phyloP scores from a whole-genome alignment of 768 basidiomycete genomes.

The Mycena floridula region DNA sequence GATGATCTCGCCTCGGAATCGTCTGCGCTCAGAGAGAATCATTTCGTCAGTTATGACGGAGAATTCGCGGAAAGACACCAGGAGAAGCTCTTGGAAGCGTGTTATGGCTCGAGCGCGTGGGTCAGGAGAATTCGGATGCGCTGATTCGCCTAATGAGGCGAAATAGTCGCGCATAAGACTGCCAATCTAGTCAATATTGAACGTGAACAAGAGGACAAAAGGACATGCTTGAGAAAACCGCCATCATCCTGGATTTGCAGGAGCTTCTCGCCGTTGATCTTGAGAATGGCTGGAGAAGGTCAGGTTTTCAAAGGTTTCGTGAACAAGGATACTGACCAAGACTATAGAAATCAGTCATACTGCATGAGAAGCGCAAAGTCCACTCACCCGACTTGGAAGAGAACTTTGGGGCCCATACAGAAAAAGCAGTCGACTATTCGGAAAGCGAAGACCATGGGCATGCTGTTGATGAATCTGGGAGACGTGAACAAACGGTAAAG shows the following conservation, averaged over 20 bases:
- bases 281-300: conserved; percentile 72
- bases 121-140: conserved; percentile 84
- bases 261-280: conserved; percentile 92
- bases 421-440: conserved; percentile 97
- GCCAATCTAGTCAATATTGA: conserved; percentile 1
- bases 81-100: conserved; percentile 92
- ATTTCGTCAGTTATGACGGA: conserved; percentile 94
- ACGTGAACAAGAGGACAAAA: neutral
- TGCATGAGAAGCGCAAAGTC: neutral
- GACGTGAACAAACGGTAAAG: neutral
- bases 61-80: conserved; percentile 97
- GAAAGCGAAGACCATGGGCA: conserved; percentile 98
- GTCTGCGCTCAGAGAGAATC: conserved; percentile 78
- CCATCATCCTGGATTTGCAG: conserved; percentile 96
- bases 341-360: conserved; percentile 25
- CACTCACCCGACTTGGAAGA: conserved; percentile 96
- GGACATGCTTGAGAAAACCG: conserved; percentile 81
- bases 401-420: conserved; percentile 97
- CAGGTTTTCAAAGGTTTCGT: conserved; percentile 10
- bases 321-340: conserved; percentile 39
- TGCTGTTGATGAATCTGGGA: conserved; percentile 78
- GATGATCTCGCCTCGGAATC: conserved; percentile 85
- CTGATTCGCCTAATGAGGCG: conserved; percentile 86
- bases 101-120: conserved; percentile 91
- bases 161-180: conserved; percentile 97